Evolutionary conservation across 768 basidiomycete genomes (phyloP), one percentile per base, ranked within the genome.

Genomic region (Rubroboletus pulcherrimus): DNA sequence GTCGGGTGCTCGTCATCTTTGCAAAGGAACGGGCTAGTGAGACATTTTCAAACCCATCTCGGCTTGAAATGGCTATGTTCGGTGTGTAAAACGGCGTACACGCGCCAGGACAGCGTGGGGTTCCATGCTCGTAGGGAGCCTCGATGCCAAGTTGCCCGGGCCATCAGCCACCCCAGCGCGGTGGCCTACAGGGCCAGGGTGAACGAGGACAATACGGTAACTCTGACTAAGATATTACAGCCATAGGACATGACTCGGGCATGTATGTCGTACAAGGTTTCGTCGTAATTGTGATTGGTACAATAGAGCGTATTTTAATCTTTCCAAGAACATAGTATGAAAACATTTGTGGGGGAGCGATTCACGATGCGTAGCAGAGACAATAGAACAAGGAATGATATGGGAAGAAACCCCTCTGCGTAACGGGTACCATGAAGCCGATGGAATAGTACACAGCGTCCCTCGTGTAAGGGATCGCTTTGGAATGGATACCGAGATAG

Each of bases 41-140:
- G 66, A 4, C 66, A 68, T 26, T 14, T 69, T 10, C 50, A 21
- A 0, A 60, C 40, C 2, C 66, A 68, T 24, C 21, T 68, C 10
- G 37, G 19, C 2, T 31, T 62, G 42, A 51, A 29, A 24, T 68
- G 62, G 64, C 7, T 40, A 7, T 68, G 66, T 10, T 66, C 65
- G 8, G 43, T 51, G 41, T 68, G 67, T 40, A 10, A 26, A 10
- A 26, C 2, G 7, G 1, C 10, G 24, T 64, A 56, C 39, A 40
- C 59, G 21, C 66, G 67, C 15, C 30, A 8, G 0, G 67, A 69
- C 41, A 66, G 53, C 21, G 54, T 69, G 24, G 7, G 6, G 17
- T 26, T 1, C 8, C 66, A 68, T 29, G 11, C 38, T 1, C 54
- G 42, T 4, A 49, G n/a, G 37, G 48, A 49, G n/a, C 19, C 9